These are phyloP conservation scores for Neurospora sp. DNA, from an alignment of 495 filamentous ascomycete genomes.

Conservation along the genomic window DNA sequence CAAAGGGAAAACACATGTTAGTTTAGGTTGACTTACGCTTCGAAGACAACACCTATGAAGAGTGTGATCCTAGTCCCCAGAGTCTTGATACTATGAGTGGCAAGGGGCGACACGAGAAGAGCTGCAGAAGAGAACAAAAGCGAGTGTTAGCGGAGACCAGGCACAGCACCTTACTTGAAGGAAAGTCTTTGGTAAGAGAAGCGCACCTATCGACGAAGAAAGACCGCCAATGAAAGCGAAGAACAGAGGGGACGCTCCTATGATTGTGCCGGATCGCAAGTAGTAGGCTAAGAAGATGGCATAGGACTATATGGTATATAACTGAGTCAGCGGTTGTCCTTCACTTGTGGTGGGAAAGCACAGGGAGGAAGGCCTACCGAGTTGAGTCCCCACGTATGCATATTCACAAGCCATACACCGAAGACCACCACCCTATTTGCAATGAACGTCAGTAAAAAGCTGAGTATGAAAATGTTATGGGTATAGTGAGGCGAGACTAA, in stretches of 20 bases:
- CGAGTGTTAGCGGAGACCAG: constrained; percentile 31
- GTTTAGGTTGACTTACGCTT: constrained; percentile 30
- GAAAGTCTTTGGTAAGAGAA: neutral
- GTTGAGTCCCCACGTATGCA: constrained; percentile 50
- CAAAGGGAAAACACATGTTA: neutral
- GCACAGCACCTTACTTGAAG: constrained; percentile 6
- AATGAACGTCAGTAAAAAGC: neutral
- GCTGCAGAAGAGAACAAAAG: constrained; percentile 35
- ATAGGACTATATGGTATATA: constrained; percentile 36
- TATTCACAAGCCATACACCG: constrained; percentile 42
- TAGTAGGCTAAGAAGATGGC: constrained; percentile 67
- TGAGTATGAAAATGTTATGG: neutral
- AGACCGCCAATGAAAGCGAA: constrained; percentile 70
- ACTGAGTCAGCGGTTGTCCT: neutral
- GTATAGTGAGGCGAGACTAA: constrained; percentile 10
- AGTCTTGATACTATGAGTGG: constrained; percentile 46
- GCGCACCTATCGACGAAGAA: constrained; percentile 44
- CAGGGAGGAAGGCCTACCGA: constrained; percentile 25
- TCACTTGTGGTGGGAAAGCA: neutral
- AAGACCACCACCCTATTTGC: constrained; percentile 38
- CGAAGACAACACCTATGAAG: constrained; percentile 48
- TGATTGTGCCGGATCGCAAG: constrained; percentile 47
- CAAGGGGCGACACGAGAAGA: constrained; percentile 54
- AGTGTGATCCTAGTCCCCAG: constrained; percentile 47
- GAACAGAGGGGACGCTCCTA: constrained; percentile 44